A percentile compares a stretch with the other conserved stretches of the same genome.
Conservation (phyloP, 2,329 filamentous ascomycete genomes). For the Phaeomoniella chlamydospora region DNA sequence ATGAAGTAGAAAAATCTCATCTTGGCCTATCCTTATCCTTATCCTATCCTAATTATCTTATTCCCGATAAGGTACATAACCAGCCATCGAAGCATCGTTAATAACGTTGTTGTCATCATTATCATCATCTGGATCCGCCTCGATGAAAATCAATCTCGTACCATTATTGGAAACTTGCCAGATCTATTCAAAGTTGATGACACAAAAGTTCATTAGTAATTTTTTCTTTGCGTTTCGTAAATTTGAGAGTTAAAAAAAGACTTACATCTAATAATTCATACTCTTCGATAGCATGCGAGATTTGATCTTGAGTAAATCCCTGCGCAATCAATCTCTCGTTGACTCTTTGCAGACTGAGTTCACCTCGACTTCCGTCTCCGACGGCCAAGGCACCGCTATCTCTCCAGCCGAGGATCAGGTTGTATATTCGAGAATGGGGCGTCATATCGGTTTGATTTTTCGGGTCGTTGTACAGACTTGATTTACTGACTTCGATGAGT, state of each 20-base stretch:
- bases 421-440: constrained; percentile 82
- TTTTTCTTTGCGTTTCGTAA: no score
- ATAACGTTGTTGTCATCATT: constrained; percentile 22
- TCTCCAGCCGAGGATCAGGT: constrained; percentile 76
- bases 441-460: constrained; percentile 54
- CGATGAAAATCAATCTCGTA: constrained; percentile 57
- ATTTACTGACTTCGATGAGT: constrained; percentile 84
- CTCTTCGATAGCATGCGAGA: constrained; percentile 72
- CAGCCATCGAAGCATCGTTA: no score
- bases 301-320: constrained; percentile 92
- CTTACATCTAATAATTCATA: constrained; percentile 82
- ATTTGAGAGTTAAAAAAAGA: no score
- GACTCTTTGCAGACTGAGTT: constrained; percentile 77
- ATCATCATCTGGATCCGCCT: constrained; percentile 39
- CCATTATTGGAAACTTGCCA: constrained; percentile 66
- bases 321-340: constrained; percentile 86
- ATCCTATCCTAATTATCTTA: not conserved
- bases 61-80: no score
- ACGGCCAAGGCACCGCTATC: constrained; percentile 71
- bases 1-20: no score
- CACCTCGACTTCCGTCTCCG: constrained; percentile 55
- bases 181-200: constrained; percentile 36
- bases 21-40: not conserved
- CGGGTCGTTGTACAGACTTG: constrained; percentile 63
- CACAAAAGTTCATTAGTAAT: constrained; percentile 20